A percentile compares a stretch with the other conserved stretches of the same genome.
Conservation (phyloP, 2,329 filamentous ascomycete genomes). For the Trichocomaceae sp. region DNA sequence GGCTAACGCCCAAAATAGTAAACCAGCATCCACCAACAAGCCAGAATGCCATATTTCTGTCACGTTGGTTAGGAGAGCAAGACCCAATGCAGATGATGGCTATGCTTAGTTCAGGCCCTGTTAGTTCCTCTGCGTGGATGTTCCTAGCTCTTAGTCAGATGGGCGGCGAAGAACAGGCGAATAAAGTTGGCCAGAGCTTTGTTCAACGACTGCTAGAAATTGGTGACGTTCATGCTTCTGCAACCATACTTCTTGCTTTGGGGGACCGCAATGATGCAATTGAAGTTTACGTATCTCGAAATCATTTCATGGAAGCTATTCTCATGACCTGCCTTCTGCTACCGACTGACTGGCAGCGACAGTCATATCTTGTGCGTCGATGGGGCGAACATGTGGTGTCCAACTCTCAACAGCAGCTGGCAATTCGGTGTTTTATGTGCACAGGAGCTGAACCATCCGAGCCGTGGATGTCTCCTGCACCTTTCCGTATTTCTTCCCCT, state of each 20-base stretch:
- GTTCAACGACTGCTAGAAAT: conserved; percentile 84
- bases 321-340: conserved; percentile 78
- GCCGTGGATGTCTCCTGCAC: conserved; percentile 78
- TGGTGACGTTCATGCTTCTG: conserved; percentile 84
- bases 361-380: conserved; percentile 78
- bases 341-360: conserved; percentile 83
- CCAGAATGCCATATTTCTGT: conserved; percentile 70
- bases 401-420: conserved; percentile 79
- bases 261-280: conserved; percentile 92
- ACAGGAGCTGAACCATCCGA: conserved; percentile 78
- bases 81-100: conserved; percentile 74
- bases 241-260: conserved; percentile 85
- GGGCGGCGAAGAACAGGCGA: conserved; percentile 68
- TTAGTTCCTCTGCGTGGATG: conserved; percentile 97
- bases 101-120: conserved; percentile 68
- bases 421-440: conserved; percentile 88
- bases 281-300: conserved; percentile 90
- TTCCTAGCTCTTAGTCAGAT: conserved; percentile 84
- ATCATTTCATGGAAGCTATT: conserved; percentile 85
- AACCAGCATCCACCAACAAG: conserved; percentile 66
- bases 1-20: conserved; percentile 37
- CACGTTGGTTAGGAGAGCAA: conserved; percentile 88
- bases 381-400: conserved; percentile 92
- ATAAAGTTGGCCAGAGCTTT: conserved; percentile 84
- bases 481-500: conserved; percentile 36